These are phyloP conservation scores for Tephrocybe sp. DNA, from an alignment of 768 basidiomycete genomes.

Conservation along the genomic window DNA sequence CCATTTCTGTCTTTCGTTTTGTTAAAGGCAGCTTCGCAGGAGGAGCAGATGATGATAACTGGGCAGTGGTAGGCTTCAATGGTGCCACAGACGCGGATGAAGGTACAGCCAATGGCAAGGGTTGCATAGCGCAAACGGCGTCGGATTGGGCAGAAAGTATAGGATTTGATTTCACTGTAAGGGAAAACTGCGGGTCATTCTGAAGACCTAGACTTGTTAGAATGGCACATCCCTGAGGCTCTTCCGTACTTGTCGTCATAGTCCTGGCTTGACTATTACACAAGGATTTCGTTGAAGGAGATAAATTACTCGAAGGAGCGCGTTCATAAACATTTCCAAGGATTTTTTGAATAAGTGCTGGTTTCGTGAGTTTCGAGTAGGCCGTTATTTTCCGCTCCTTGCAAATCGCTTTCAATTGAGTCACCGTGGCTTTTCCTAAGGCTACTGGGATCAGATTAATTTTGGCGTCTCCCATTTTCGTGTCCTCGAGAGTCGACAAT, in stretches of 20 bases:
- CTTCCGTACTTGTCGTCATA: too few species aligned
- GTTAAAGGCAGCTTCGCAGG: background rate
- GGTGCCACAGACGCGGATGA: too few species aligned
- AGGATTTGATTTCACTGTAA: too few species aligned
- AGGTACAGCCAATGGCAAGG: too few species aligned
- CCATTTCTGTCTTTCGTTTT: constrained; percentile 2
- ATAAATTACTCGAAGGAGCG: background rate
- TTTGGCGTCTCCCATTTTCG: background rate
- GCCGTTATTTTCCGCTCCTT: constrained; percentile 61
- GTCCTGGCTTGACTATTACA: background rate
- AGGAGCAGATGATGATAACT: background rate
- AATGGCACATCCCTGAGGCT: too few species aligned
- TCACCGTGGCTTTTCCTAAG: constrained; percentile 52
- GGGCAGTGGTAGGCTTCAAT: too few species aligned
- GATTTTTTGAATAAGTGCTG: constrained; percentile 52
- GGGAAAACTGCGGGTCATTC: too few species aligned
- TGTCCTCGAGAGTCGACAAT: background rate
- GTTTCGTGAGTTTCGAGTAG: constrained; percentile 69
- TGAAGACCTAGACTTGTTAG: too few species aligned
- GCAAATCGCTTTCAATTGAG: constrained; percentile 66
- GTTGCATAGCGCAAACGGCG: too few species aligned
- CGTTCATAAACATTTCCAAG: constrained; percentile 19
- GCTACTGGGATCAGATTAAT: constrained; percentile 19
- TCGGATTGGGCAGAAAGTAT: too few species aligned
- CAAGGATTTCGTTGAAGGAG: background rate